Base-by-base conservation (phyloP, 179 eudicot genomes). In the Silene noctiflora region DNA sequence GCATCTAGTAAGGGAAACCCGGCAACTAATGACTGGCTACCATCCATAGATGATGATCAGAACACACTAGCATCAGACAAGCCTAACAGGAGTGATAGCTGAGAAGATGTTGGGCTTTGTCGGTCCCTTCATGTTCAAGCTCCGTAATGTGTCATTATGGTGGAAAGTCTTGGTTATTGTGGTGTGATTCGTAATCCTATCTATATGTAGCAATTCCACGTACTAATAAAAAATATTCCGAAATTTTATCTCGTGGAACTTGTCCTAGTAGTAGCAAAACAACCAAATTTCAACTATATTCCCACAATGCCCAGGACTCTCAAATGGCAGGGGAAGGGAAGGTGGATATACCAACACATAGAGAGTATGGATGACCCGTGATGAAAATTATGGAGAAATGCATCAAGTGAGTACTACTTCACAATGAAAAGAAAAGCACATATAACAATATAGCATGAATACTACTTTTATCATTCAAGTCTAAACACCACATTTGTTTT, bases 21-120 rank as follows among this genome's bases (percentile, higher is more conserved):
- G 2, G 97, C 99, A 25, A 92, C 99, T 29, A 95, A 95, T 82
- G 99, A 95, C 64, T 92, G 99, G 99, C 85, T 88, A 69, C 99
- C 99, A 3, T 82, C 88, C 60, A 42, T 79, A 55, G 59, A 55
- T 39, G 78, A 78, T 73, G 81, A 81, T 48, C 75, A 21, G 89
- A 87, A 19, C 10, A 72, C 56, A 74, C 60, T 72, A 2, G 81
- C 39, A 33, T 84, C 90, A 29, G 85, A 71, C 74, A 93, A 91
- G 82, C 98, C 97, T 39, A 82, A 59, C 60, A 88, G 97, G 81
- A 93, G 98, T 61, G 98, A 89, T 59, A 88, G 56, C 78, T 89
- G 80, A 84, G 74, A 55, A n/a, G 55, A 39, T 69, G 60, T 22
- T 33, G 20, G 42, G 71, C 48, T 48, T 62, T 64, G 25, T 31